These are phyloP conservation scores for Carnegiea gigantea DNA, from an alignment of 179 eudicot species.

Conservation along the genomic window DNA sequence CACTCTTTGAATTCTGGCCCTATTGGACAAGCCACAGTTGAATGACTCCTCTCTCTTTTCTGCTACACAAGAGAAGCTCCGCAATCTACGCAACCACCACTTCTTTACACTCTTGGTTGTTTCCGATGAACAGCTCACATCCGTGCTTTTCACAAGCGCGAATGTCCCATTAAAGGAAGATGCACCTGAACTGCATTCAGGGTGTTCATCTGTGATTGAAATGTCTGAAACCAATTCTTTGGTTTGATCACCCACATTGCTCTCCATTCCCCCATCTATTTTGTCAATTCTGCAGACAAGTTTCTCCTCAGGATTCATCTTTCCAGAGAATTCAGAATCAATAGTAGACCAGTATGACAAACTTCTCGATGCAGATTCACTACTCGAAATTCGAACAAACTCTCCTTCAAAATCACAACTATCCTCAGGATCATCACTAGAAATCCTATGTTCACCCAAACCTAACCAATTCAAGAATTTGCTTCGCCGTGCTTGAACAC, in stretches of 20 bases:
- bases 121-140: conserved; percentile 20
- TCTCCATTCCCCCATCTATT: conserved; percentile 25
- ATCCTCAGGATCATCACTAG: conserved; percentile 27
- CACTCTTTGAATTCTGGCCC: conserved; percentile 54
- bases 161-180: conserved; percentile 33
- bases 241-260: conserved; percentile 28
- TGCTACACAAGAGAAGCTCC: conserved; percentile 50
- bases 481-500: conserved; percentile 63
- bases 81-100: conserved; percentile 53
- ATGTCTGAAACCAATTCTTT: conserved; percentile 22
- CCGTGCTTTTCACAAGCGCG: conserved; percentile 24
- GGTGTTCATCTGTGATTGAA: conserved; percentile 17
- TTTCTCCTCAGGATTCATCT: conserved; percentile 24
- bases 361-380: conserved; percentile 44
- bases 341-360: conserved; percentile 39
- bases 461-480: conserved; percentile 66
- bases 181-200: conserved; percentile 30
- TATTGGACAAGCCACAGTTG: conserved; percentile 28
- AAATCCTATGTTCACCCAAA: conserved; percentile 21
- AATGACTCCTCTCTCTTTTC: conserved; percentile 35
- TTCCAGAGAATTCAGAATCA: conserved; percentile 29
- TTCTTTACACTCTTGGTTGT: conserved; percentile 46
- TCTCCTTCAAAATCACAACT: conserved; percentile 26
- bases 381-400: conserved; percentile 30
- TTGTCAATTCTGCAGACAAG: conserved; percentile 30